phyloP scores from a whole-genome alignment of 441 rosid genomes.

The Erodium moschatum region DNA sequence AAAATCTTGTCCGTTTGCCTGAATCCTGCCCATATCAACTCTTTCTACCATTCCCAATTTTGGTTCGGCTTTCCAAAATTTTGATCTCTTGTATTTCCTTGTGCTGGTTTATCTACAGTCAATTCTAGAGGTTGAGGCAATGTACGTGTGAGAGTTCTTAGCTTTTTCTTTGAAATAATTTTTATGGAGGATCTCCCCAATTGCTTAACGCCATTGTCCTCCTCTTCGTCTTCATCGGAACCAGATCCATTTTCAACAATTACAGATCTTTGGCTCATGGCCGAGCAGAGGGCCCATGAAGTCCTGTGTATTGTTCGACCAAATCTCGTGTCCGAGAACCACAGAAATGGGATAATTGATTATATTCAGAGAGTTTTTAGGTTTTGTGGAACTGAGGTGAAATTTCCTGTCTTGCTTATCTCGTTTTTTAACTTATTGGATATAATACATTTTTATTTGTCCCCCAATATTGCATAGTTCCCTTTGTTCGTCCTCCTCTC shows the following conservation, averaged over 20 bases:
- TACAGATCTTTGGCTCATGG: slow-evolving; percentile 50
- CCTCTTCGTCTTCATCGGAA: slow-evolving; percentile 26
- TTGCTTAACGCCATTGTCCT: slow-evolving; percentile 40
- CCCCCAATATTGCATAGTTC: neutral
- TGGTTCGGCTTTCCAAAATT: neutral
- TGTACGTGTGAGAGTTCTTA: slow-evolving; percentile 23
- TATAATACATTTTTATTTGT: neutral
- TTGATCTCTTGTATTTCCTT: neutral
- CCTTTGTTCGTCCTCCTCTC: neutral
- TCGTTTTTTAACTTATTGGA: slow-evolving; percentile 4
- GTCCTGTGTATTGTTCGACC: slow-evolving; percentile 57
- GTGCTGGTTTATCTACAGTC: slow-evolving; percentile 4
- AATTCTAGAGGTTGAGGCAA: slow-evolving; percentile 18
- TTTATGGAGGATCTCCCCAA: slow-evolving; percentile 51
- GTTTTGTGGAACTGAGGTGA: slow-evolving; percentile 57
- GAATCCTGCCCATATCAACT: neutral
- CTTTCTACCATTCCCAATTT: neutral
- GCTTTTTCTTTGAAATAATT: slow-evolving; percentile 21
- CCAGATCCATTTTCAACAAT: slow-evolving; percentile 34
- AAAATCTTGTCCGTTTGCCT: slow-evolving; percentile 12
- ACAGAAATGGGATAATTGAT: slow-evolving; percentile 44
- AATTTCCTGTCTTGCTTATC: slow-evolving; percentile 15
- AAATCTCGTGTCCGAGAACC: slow-evolving; percentile 44
- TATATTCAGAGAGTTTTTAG: slow-evolving; percentile 37
- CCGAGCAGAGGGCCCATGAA: slow-evolving; percentile 67